These are phyloP conservation scores for Ascochyta pisi DNA, from an alignment of 2,329 filamentous ascomycete genomes.

Conservation along the genomic window DNA sequence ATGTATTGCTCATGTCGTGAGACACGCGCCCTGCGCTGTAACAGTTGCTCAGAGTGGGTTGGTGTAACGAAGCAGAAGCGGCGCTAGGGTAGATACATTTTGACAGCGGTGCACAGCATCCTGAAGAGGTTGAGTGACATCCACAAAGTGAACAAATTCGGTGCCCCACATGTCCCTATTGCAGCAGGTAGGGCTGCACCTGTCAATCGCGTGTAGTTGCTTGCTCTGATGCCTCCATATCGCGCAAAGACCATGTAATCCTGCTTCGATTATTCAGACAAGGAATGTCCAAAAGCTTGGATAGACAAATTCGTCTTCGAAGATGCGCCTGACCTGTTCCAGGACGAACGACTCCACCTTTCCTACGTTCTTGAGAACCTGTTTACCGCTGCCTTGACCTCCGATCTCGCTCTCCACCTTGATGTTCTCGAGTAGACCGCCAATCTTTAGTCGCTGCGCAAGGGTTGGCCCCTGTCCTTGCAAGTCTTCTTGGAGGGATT, in stretches of 20 bases:
- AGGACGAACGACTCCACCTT: slow-evolving; percentile 98
- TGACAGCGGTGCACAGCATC: slow-evolving; percentile 34
- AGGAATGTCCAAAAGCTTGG: slow-evolving; percentile 98
- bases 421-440: slow-evolving; percentile 87
- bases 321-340: slow-evolving; percentile 94
- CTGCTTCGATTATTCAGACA: slow-evolving; percentile 60
- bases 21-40: slow-evolving; percentile 43
- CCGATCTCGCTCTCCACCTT: slow-evolving; percentile 98
- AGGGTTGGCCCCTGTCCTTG: slow-evolving; percentile 35
- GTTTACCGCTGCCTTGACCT: slow-evolving; percentile 86
- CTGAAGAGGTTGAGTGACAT: slow-evolving; percentile 27
- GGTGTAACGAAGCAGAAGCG: slow-evolving; percentile 31
- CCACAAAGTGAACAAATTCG: slow-evolving; percentile 28
- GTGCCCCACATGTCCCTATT: slow-evolving; percentile 23
- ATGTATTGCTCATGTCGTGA: slow-evolving; percentile 31
- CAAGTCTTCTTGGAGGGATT: slow-evolving; percentile 40
- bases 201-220: slow-evolving; percentile 19
- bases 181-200: slow-evolving; percentile 18
- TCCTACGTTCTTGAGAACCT: slow-evolving; percentile 96
- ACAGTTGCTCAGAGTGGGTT: slow-evolving; percentile 38
- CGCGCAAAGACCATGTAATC: background rate
- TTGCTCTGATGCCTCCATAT: slow-evolving; percentile 2
- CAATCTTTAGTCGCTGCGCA: slow-evolving; percentile 59
- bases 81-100: slow-evolving; percentile 39
- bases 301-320: slow-evolving; percentile 98